Percentiles rank a stretch among this genome's conserved stretches.
These are phyloP conservation scores for Delonix regia DNA, from an alignment of 306 rosid species.

Conservation along the genomic window DNA sequence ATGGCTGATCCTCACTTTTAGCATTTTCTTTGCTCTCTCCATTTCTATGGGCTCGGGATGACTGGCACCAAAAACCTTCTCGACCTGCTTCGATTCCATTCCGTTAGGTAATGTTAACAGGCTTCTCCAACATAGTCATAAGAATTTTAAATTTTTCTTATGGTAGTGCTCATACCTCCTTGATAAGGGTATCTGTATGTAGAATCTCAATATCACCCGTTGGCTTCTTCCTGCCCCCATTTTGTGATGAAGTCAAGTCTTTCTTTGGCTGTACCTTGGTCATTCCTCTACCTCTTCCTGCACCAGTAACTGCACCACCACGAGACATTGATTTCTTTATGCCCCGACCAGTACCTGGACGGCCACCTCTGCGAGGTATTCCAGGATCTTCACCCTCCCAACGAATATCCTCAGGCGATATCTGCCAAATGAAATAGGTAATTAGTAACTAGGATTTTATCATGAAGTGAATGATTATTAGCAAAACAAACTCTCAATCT, in stretches of 20 bases:
- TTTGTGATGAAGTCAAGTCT: constrained; percentile 56
- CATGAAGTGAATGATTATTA: constrained; percentile 14
- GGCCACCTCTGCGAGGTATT: constrained; percentile 54
- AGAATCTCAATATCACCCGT: constrained; percentile 69
- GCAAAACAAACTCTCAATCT: background rate
- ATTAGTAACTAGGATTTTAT: constrained; percentile 1
- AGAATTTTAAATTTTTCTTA: background rate
- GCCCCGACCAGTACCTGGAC: constrained; percentile 70
- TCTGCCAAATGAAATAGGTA: constrained; percentile 49
- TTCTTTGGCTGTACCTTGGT: constrained; percentile 62
- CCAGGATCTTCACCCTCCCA: constrained; percentile 80
- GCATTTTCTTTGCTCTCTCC: constrained; percentile 81
- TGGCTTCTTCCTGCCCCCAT: constrained; percentile 70
- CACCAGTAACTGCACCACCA: constrained; percentile 63
- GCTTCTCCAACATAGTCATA: background rate
- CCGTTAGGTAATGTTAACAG: constrained; percentile 18
- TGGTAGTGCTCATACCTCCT: constrained; percentile 63
- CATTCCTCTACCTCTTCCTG: constrained; percentile 86
- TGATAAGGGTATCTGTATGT: constrained; percentile 76
- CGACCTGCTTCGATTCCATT: constrained; percentile 61
- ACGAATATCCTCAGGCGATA: constrained; percentile 73
- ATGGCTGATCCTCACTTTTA: constrained; percentile 58
- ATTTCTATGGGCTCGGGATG: constrained; percentile 69
- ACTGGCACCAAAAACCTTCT: constrained; percentile 67
- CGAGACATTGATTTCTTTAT: constrained; percentile 60